Percentiles rank a stretch among this genome's conserved stretches.
Conservation (phyloP, 2,329 filamentous ascomycete genomes). For the Erysiphe pulchra region DNA sequence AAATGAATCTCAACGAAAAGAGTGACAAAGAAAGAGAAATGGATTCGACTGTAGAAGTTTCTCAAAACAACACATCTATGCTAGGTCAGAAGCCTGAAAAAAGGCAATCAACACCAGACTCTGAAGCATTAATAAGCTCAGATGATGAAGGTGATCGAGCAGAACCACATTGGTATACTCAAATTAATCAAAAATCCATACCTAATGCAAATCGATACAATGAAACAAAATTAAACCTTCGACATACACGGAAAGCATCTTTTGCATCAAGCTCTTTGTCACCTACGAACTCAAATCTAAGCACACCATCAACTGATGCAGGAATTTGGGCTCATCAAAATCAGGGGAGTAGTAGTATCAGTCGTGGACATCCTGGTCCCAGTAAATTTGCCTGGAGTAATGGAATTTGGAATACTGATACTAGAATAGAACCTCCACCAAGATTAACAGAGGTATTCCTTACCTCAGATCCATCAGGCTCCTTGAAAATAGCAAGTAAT, state of each 20-base stretch:
- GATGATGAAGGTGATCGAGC: constrained; percentile 64
- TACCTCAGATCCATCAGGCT: constrained; percentile 37
- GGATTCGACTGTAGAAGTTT: constrained; percentile 15
- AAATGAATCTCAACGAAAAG: background rate
- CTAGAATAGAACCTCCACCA: constrained; percentile 50
- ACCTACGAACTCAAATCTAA: constrained; percentile 55
- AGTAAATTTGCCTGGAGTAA: constrained; percentile 45
- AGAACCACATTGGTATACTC: constrained; percentile 21
- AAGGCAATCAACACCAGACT: constrained; percentile 74
- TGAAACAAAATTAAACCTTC: constrained; percentile 41
- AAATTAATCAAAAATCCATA: constrained; percentile 31
- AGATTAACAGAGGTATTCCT: constrained; percentile 49
- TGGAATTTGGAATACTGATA: constrained; percentile 58
- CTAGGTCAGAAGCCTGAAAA: background rate
- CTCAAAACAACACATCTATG: constrained; percentile 20
- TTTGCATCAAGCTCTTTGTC: constrained; percentile 55
- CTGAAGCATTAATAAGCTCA: constrained; percentile 76
- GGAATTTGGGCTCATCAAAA: constrained; percentile 29
- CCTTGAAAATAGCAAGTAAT: constrained; percentile 18
- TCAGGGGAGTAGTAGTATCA: constrained; percentile 16
- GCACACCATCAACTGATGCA: constrained; percentile 46
- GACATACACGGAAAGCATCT: constrained; percentile 47
- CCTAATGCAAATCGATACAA: constrained; percentile 69
- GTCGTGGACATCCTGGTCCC: constrained; percentile 18
- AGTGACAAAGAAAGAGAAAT: background rate